These are phyloP conservation scores for Blepharisma japonicum DNA, from an alignment of 73 alveolate genomes.

Conservation along the genomic window DNA sequence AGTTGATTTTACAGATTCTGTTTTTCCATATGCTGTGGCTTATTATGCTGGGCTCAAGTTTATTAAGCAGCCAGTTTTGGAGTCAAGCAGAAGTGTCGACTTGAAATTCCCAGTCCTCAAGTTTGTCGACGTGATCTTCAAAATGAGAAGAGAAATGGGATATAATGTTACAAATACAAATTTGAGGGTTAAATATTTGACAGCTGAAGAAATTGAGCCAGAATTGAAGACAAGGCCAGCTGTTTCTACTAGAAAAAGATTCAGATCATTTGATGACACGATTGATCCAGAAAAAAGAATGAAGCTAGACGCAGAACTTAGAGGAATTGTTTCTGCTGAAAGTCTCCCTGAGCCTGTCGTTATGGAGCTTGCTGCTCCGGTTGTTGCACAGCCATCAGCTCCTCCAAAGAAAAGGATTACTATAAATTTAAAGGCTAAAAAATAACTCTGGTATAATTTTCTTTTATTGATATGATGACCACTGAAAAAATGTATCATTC, in stretches of 20 bases:
- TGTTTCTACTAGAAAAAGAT: background rate
- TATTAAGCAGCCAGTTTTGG: background rate
- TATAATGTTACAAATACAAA: background rate
- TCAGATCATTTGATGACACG: background rate
- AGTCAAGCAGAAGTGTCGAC: background rate
- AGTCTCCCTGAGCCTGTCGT: slow-evolving; percentile 9
- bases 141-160: background rate
- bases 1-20: background rate
- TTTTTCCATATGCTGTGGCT: background rate
- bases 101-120: background rate
- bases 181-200: slow-evolving; percentile 1
- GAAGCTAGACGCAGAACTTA: background rate
- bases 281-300: background rate
- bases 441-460: too few relatives aligned
- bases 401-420: background rate
- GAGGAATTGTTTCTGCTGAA: background rate
- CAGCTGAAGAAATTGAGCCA: background rate
- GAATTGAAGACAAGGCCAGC: background rate
- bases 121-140: slow-evolving; percentile 2
- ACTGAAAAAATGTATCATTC: too few relatives aligned
- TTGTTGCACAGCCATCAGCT: background rate
- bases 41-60: slow-evolving; percentile 6
- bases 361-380: background rate
- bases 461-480: too few relatives aligned
- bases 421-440: too few relatives aligned